Conservation (phyloP, 108 stramenopile genomes). For the Thalassiosira profunda region DNA sequence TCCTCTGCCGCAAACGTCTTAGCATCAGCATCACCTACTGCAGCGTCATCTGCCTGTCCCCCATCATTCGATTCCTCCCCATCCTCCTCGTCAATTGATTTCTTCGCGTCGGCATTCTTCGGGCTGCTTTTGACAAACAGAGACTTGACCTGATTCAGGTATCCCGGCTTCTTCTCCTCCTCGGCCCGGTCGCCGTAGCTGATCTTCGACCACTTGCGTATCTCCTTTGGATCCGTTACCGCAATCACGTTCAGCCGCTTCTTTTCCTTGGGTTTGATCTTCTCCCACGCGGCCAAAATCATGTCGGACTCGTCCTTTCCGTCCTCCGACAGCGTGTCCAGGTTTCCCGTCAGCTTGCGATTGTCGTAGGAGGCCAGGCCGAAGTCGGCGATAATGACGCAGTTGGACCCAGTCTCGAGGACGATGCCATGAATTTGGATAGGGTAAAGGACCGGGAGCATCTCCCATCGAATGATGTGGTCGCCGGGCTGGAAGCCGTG, state of each 20-base stretch:
- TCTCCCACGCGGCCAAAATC: conserved; percentile 47
- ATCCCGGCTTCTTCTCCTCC: conserved; percentile 27
- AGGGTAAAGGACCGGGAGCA: conserved; percentile 55
- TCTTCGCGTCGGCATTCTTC: not conserved
- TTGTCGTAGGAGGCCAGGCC: conserved; percentile 44
- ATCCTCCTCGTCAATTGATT: not conserved
- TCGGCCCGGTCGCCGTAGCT: conserved; percentile 45
- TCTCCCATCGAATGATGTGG: conserved; percentile 64
- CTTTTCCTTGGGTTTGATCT: conserved; percentile 54
- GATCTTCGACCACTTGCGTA: conserved; percentile 54
- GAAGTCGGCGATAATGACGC: conserved; percentile 50
- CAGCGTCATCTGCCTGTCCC: not conserved
- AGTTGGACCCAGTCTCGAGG: conserved; percentile 42
- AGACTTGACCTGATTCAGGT: conserved; percentile 23
- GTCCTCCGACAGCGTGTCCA: conserved; percentile 30
- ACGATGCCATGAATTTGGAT: conserved; percentile 62
- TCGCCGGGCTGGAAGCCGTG: conserved; percentile 61
- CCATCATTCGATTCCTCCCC: not conserved
- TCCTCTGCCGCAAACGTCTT: not conserved
- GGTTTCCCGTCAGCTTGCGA: conserved; percentile 5
- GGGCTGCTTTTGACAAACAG: conserved; percentile 7
- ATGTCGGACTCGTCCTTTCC: conserved; percentile 37
- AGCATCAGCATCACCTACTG: not conserved
- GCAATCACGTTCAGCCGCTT: conserved; percentile 54
- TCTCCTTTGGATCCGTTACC: conserved; percentile 53